Evolutionary conservation across 2,329 filamentous ascomycete genomes (phyloP), one percentile per base, ranked within the genome.

Genomic region (Capronia americana): DNA sequence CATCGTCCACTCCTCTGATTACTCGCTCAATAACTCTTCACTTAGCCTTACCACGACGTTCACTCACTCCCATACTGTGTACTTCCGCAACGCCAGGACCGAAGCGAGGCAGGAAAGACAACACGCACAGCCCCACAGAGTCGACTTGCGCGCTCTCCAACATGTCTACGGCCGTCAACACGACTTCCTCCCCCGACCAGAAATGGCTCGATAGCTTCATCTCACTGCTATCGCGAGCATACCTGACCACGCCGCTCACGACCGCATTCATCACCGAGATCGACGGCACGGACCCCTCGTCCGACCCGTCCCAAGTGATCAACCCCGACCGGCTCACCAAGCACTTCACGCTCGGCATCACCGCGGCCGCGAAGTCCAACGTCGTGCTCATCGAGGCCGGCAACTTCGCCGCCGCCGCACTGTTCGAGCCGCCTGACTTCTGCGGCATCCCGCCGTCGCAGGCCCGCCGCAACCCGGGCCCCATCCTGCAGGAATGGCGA

Each of bases 191-290:
- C 1, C 68, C 68, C 1, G 65, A 70, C 63, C 63, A 70, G 38
- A 48, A 57, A 57, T 70, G 63, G 53, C 63, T 72, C n/a, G 69
- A 72, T 50, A 65, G 53, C 41, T 73, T 73, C 69, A 67, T 73
- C 57, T 63, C 64, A 2, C 65, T 73, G 24, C 70, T 73, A 26
- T 68, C 68, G 2, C 62, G 56, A 34, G 69, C 66, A 54, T 72
- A 70, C 60, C 63, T 69, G 5, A 64, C 61, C 60, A 71, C 71
- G 2, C 71, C 70, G 2, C 61, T 73, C 26, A 73, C 71, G 26
- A 73, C 71, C 7, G 71, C 70, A 64, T 73, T 72, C 66, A 70
- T 73, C 50, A 69, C 71, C 26, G 71, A 73, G 54, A 73, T 73
- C 46, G 71, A 73, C 61, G 26, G 46, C 8, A 68, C 61, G 17